Conservation (phyloP, 805 yeast genomes). For the Yarrowia deformans region DNA sequence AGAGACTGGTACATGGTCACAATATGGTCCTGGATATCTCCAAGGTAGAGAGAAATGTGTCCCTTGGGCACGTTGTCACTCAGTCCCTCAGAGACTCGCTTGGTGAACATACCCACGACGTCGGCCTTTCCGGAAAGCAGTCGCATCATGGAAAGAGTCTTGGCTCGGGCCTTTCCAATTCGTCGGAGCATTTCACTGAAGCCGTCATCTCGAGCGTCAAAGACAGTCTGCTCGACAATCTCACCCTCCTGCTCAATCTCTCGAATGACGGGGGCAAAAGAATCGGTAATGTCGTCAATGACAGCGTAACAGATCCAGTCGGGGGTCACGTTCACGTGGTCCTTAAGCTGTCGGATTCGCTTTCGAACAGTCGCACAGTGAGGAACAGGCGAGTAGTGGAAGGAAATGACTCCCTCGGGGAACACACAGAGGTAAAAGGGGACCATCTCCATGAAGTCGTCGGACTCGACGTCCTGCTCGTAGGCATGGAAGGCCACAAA, state of each 20-base stretch:
- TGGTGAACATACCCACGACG: constrained; percentile 94
- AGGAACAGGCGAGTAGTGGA: constrained; percentile 64
- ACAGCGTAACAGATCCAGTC: constrained; percentile 74
- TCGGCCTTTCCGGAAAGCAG: constrained; percentile 92
- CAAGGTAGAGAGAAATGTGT: constrained; percentile 88
- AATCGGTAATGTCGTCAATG: constrained; percentile 70
- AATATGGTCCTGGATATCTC: constrained; percentile 97
- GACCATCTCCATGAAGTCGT: constrained; percentile 75
- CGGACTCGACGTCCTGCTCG: constrained; percentile 82
- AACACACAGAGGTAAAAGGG: constrained; percentile 68
- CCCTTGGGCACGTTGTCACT: constrained; percentile 67
- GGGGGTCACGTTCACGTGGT: constrained; percentile 64
- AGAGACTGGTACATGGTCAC: constrained; percentile 94
- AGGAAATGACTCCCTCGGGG: constrained; percentile 64
- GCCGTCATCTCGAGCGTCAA: constrained; percentile 76
- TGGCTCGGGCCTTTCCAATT: constrained; percentile 88
- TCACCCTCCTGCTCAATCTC: constrained; percentile 69
- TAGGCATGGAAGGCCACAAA: constrained; percentile 97
- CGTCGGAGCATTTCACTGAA: constrained; percentile 75
- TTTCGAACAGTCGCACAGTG: constrained; percentile 69
- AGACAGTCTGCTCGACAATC: constrained; percentile 79
- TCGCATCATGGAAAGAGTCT: constrained; percentile 91
- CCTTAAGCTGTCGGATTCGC: constrained; percentile 68
- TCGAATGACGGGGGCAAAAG: constrained; percentile 66
- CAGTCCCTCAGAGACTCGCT: constrained; percentile 83